phyloP scores from a whole-genome alignment of 1,284 basidiomycete species.

The Sphagnurus paluster region DNA sequence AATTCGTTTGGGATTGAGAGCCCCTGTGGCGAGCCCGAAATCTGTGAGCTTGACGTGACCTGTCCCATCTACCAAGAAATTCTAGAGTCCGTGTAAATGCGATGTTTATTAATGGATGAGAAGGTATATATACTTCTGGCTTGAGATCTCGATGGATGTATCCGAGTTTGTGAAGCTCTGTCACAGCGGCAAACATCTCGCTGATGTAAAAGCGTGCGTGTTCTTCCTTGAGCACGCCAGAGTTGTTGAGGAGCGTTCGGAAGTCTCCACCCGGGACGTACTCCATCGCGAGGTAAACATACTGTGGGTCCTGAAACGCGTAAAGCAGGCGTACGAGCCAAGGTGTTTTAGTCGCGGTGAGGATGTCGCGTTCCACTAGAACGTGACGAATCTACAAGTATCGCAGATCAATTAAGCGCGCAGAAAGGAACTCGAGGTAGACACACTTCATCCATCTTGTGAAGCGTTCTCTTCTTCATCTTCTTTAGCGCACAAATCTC shows the following conservation, averaged over 20 bases:
- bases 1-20: slow-evolving; percentile 93
- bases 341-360: slow-evolving; percentile 93
- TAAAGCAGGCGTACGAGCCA: slow-evolving; percentile 93
- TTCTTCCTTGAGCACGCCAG: slow-evolving; percentile 93
- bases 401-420: not conserved
- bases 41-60: slow-evolving; percentile 99
- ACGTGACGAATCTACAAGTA: slow-evolving; percentile 80
- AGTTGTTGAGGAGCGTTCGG: slow-evolving; percentile 93
- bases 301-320: slow-evolving; percentile 88
- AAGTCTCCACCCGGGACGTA: slow-evolving; percentile 97
- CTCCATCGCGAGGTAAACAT: slow-evolving; percentile 97
- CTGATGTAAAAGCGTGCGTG: slow-evolving; percentile 94
- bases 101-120: slow-evolving; percentile 3
- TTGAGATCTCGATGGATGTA: slow-evolving; percentile 98
- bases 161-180: slow-evolving; percentile 90
- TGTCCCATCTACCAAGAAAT: slow-evolving; percentile 94
- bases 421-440: not conserved
- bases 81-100: slow-evolving; percentile 49
- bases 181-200: slow-evolving; percentile 93
- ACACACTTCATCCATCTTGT: slow-evolving; percentile 94
- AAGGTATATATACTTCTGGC: slow-evolving; percentile 74
- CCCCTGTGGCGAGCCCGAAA: slow-evolving; percentile 96
- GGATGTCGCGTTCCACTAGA: slow-evolving; percentile 93
- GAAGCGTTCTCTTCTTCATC: slow-evolving; percentile 90
- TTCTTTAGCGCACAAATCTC: slow-evolving; percentile 96